Evolutionary conservation across 2,329 filamentous ascomycete species (phyloP), one percentile per base, ranked within the genome.

Genomic region (Thielaviopsis cerberus): DNA sequence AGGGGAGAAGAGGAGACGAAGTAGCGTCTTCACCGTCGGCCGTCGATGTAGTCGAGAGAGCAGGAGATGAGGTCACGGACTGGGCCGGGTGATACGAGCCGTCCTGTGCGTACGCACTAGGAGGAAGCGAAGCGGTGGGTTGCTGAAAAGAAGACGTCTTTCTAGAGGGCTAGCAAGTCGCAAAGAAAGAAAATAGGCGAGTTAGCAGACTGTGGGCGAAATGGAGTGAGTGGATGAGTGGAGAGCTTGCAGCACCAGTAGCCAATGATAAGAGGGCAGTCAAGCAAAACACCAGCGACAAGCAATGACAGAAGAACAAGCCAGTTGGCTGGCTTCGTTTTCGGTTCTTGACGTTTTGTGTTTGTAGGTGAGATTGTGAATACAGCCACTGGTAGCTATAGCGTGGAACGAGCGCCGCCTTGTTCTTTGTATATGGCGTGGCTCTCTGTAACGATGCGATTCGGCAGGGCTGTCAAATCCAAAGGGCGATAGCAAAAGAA

Each of bases 71-170:
- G 61, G 74, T 37, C 23, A 72, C n/a, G 71, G 51, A 68, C 61
- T 61, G 67, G 66, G 66, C 67, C 66, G 65, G 67, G 67, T 65
- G 65, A 65, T 62, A 68, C 65, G 65, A 66, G 69, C 74, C 75
- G 74, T 80, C 78, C 77, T 76, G 79, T 77, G 79, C 77, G 66
- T 70, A 66, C 66, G 79, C 79, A 81, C 76, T 72, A 78, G 78
- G 77, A 76, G 76, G 73, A 69, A 72, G 69, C 67, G 71, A 69
- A 65, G 70, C 69, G 64, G 73, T 71, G 69, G 71, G 26, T 34
- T 54, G 67, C 64, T 68, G 73, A 74, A 69, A 67, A 67, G 76
- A 71, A 74, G 76, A 80, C 78, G 78, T 81, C 67, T 76, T 68
- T 68, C 68, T 67, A 66, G 63, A 67, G 69, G 54, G 62, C 66